Base-by-base conservation (phyloP, 768 basidiomycete genomes). In the Favolaschia claudopus region DNA sequence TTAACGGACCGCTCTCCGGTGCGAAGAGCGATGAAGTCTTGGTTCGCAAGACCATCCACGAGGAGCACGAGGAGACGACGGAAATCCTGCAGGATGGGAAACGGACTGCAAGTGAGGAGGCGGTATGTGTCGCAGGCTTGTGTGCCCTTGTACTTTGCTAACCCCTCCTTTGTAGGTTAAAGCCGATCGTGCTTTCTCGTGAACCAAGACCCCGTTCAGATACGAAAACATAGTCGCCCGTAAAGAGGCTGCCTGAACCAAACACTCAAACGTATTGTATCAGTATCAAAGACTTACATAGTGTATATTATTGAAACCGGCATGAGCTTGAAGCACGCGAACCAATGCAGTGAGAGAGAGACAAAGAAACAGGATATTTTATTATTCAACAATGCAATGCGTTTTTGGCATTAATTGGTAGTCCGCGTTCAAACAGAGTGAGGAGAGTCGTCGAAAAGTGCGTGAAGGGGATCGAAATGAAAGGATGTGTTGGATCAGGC, bases 1-100 rank as follows among this genome's bases (percentile, higher is more conserved):
- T 85, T 12, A 63, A 67, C 19, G 83, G 83, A 7, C 83, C 83
- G 1, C 72, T 85, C 5, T 67, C 73, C 7, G 64, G 66, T 22
- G 78, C 79, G 0, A 32, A 66, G 38, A 75, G 74, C n/a, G 72
- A 70, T 9, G 75, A 73, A 22, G 67, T 68, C 31, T 52, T 71
- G 44, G 69, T 72, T 44, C 70, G 70, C 53, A 70, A 69, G 59
- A 70, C 67, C 28, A 58, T 73, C 42, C 55, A 65, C 15, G 60
- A 71, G 25, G 63, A 67, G 27, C 55, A 65, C 15, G 60, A 71
- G 25, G 63, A 67, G 27, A 63, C 32, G 33, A 65, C 53, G 33
- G 63, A 56, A 58, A 53, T 57, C 15, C 67, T 45, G 57, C 60
- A 65, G 32, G 54, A 70, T 31, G 33, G 56, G 10, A 60, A 50